Base-by-base conservation (phyloP, 164 flowering plant genomes). In the Platanus orientalis region DNA sequence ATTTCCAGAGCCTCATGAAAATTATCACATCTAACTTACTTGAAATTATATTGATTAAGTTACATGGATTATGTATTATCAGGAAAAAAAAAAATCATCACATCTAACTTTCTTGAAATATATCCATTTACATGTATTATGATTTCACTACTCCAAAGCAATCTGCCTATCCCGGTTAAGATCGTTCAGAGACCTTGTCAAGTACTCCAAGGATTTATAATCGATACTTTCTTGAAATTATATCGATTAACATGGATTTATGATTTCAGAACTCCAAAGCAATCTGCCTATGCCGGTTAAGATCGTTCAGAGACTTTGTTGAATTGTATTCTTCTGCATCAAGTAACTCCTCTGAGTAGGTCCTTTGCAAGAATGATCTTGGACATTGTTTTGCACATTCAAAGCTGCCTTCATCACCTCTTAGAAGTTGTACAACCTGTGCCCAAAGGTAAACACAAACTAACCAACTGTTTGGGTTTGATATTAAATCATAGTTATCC, bases 341-440 rank as follows among this genome's bases (percentile, higher is more conserved):
- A 2, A 75, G 52, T 11, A 81, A 54, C 71, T 85, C 92, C 27
- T 76, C 84, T 0, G 90, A 85, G 78, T 70, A 84, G n/a, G 84
- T 73, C 67, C 93, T 75, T 36, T 62, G 87, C 4, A 76, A 72
- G n/a, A 57, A 58, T 6, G 80, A 77, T 42, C 58, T 64, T 45
- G 65, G 76, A 57, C 42, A 64, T 50, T 44, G 71, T 65, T 69
- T 80, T 3, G 62, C n/a, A 1, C 61, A 54, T 49, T 69, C 81
- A 17, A 66, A 52, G 45, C 66, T 61, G n/a, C 50, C 57, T 40
- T 78, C 82, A 7, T 78, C 83, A 6, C 91, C 92, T 65, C 71
- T 76, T 29, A 93, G 66, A 63, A 88, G 75, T 68, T 71, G 68
- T 28, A 81, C 78, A 58, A 90, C 86, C 98, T 93, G 83, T 65